A percentile compares a stretch with the other conserved stretches of the same genome.
Evolutionary conservation across 495 filamentous ascomycete genomes (phyloP).

Genomic region (Penicillium angulare): DNA sequence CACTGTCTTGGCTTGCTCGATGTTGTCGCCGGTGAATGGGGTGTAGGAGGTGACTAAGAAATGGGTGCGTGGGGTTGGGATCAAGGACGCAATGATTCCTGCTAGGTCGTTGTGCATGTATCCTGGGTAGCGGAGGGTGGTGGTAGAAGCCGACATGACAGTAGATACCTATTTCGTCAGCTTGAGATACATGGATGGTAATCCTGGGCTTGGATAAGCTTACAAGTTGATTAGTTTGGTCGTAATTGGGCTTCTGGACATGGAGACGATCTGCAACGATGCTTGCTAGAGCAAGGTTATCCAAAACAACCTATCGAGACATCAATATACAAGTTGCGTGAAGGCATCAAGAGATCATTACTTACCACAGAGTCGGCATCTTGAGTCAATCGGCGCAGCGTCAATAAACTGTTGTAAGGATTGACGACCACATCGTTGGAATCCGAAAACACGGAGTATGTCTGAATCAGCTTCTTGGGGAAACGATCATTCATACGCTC

Average conservation of each 20-base stretch:
- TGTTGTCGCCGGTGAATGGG: slow-evolving; percentile 91
- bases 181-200: too few species aligned
- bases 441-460: slow-evolving; percentile 97
- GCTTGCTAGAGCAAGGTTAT: slow-evolving; percentile 89
- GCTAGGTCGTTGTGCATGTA: slow-evolving; percentile 99
- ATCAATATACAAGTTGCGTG: slow-evolving; percentile 3
- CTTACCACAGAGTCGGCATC: slow-evolving; percentile 91
- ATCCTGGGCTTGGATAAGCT: slow-evolving; percentile 9
- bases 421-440: slow-evolving; percentile 93
- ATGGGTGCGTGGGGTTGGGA: slow-evolving; percentile 93
- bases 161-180: slow-evolving; percentile 65
- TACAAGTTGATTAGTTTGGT: slow-evolving; percentile 94
- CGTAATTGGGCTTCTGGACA: slow-evolving; percentile 89
- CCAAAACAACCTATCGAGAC: slow-evolving; percentile 71
- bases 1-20: slow-evolving; percentile 94
- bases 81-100: slow-evolving; percentile 91
- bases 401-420: slow-evolving; percentile 93
- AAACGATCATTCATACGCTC: slow-evolving; percentile 96
- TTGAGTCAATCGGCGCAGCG: slow-evolving; percentile 86
- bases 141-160: slow-evolving; percentile 97
- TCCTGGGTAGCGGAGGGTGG: slow-evolving; percentile 91
- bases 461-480: slow-evolving; percentile 98
- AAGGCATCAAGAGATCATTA: background rate
- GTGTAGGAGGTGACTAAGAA: slow-evolving; percentile 99
- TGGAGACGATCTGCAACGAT: slow-evolving; percentile 95